phyloP scores from a whole-genome alignment of 257 asterid genomes.

The Nicotiana otophora region DNA sequence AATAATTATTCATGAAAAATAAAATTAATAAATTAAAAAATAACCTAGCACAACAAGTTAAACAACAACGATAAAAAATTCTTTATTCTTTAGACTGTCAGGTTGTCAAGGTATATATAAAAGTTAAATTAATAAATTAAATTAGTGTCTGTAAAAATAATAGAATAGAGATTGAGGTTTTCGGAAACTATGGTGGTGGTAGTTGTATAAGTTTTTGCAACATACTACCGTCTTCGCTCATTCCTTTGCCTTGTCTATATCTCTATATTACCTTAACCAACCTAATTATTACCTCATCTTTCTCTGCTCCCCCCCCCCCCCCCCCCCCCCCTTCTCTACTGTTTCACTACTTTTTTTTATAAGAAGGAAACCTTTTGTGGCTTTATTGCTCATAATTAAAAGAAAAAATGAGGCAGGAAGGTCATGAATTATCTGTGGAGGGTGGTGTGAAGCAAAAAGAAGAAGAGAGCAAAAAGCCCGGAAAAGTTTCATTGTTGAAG shows the following conservation, averaged over 20 bases:
- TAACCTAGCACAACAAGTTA: neutral
- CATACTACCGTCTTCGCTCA: neutral
- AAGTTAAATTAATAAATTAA: neutral
- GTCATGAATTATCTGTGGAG: slow-evolving; percentile 11
- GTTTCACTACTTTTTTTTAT: neutral
- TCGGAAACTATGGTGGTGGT: slow-evolving; percentile 3
- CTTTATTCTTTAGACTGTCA: no score
- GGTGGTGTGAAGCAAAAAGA: neutral
- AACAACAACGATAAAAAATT: neutral
- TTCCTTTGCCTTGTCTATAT: neutral
- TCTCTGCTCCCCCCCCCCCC: neutral
- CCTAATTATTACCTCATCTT: neutral
- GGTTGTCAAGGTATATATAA: no score
- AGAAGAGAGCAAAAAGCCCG: slow-evolving; percentile 7
- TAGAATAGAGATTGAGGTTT: neutral
- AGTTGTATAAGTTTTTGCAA: neutral
- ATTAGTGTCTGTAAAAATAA: neutral
- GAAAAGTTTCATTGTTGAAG: slow-evolving; percentile 39
- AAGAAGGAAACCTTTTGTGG: neutral
- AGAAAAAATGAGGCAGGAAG: slow-evolving; percentile 13
- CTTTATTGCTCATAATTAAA: neutral
- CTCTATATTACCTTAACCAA: neutral
- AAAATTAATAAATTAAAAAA: neutral
- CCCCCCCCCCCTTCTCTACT: neutral
- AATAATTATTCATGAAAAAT: neutral